Evolutionary conservation across 2,329 filamentous ascomycete species (phyloP).

Genomic region (Venturia asperata): DNA sequence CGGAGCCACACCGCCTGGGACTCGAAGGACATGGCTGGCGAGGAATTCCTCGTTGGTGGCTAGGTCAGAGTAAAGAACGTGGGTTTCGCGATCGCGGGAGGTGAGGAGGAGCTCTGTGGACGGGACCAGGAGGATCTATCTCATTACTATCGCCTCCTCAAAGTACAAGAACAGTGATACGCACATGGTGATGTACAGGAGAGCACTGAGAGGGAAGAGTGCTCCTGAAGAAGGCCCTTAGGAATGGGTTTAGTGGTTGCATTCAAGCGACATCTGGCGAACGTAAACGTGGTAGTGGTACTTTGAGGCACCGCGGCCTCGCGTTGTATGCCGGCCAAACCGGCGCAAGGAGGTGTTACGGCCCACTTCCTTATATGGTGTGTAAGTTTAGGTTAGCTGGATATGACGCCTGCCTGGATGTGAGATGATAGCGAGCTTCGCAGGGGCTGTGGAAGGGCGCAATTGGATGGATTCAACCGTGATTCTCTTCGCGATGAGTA

Average conservation of each 20-base stretch:
- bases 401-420: conserved; percentile 7
- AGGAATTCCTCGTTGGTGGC: conserved; percentile 90
- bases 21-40: conserved; percentile 88
- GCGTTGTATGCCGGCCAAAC: conserved; percentile 9
- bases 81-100: conserved; percentile 79
- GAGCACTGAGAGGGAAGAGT: conserved; percentile 84
- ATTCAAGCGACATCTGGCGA: conserved; percentile 55
- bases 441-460: not conserved
- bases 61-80: conserved; percentile 68
- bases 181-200: conserved; percentile 78
- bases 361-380: not conserved
- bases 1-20: conserved; percentile 52
- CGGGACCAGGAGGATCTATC: conserved; percentile 75
- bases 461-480: not conserved
- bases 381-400: not conserved
- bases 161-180: conserved; percentile 21
- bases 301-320: conserved; percentile 17
- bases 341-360: not conserved
- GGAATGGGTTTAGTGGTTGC: conserved; percentile 98
- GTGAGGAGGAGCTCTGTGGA: conserved; percentile 86
- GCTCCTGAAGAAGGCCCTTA: conserved; percentile 98
- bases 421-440: not conserved
- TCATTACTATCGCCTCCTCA: not conserved
- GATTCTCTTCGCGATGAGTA: not conserved
- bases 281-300: not conserved